Evolutionary conservation across 2,329 filamentous ascomycete species (phyloP), one percentile per base, ranked within the genome.

Genomic region (Aspergillus neotritici): DNA sequence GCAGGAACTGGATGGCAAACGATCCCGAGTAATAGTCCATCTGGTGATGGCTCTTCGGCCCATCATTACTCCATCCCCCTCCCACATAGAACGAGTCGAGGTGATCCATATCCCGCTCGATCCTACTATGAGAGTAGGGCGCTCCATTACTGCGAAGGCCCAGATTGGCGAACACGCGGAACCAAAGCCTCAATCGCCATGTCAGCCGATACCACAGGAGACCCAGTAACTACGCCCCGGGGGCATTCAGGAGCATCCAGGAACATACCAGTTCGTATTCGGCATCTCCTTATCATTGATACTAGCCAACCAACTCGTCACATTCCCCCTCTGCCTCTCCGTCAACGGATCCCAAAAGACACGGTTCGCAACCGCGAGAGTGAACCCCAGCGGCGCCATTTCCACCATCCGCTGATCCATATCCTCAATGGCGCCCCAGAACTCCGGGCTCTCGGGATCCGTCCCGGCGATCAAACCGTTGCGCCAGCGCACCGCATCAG

Each of bases 11-110:
- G 44, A 90, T 91, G 1, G 86, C 86, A 60, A 89, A 90, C 45
- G 83, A 86, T 8, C 84, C 86, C 1, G 84, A 88, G 64, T 90
- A 91, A 59, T 90, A 90, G 62, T 90, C 86, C 81, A 90, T 88
- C 64, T 90, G 86, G 45, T 86, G 84, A 44, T 89, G 86, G 11
- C 81, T 81, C 56, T 84, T 81, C 0, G 86, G 86, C 0, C 86
- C 86, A 58, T 91, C 86, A 54, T 89, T 87, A 2, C 83, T 87
- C 86, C 86, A 91, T 1, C 86, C 86, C 35, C 80, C 82, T 5
- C 86, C 86, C n/a, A 86, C 79, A 58, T 89, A 87, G 62, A 90
- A 91, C 0, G 83, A 87, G 56, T 90, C 80, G 8, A 91, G 72
- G 53, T 89, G 85, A 54, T 84, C 77, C 59, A 91, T 86, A 60